Evolutionary conservation across 208 protist genomes (phyloP).

Genomic region (Leishmania aethiopica): DNA sequence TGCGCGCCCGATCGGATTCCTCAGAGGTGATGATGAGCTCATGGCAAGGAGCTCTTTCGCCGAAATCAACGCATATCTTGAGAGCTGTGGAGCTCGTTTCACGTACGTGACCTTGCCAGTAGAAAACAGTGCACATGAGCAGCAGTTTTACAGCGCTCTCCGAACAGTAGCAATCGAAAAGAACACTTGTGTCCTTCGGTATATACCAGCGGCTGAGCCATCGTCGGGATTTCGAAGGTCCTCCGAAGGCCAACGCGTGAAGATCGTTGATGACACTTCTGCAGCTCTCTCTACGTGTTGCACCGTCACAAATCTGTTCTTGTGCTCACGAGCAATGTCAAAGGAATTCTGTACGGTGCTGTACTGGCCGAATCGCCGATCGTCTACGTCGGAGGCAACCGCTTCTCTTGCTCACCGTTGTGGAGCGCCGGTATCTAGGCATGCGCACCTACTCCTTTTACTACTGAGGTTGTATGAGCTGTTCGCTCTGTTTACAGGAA

Average conservation of each 20-base stretch:
- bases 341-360: slow-evolving; percentile 9
- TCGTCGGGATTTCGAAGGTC: no score
- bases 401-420: background rate
- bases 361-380: slow-evolving; percentile 15
- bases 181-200: slow-evolving; percentile 14
- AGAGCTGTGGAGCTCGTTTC: background rate
- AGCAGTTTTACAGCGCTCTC: background rate
- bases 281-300: background rate
- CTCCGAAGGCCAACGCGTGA: background rate
- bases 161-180: background rate
- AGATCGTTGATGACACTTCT: background rate
- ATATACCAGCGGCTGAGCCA: background rate
- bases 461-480: background rate
- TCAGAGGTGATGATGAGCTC: slow-evolving; percentile 14
- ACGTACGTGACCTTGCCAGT: background rate
- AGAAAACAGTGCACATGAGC: background rate
- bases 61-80: background rate
- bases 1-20: slow-evolving; percentile 49
- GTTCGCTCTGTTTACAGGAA: slow-evolving; percentile 8
- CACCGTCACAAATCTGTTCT: background rate
- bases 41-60: background rate
- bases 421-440: background rate
- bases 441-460: background rate
- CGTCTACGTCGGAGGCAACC: slow-evolving; percentile 6
- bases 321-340: slow-evolving; percentile 9